These are phyloP conservation scores for Podaxis carcinomalis DNA, from an alignment of 768 basidiomycete species.

Conservation along the genomic window DNA sequence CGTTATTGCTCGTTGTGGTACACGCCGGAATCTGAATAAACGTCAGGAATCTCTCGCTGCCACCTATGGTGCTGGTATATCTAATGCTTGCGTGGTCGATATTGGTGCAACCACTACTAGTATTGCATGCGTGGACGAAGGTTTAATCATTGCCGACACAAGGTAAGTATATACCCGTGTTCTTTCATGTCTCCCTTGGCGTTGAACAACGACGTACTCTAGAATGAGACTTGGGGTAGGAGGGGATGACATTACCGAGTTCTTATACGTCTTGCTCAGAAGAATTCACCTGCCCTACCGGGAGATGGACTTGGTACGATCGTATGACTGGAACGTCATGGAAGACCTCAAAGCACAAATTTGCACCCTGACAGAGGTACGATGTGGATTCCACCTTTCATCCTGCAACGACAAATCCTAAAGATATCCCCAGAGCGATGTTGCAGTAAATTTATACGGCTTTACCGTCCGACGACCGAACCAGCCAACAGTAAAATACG, in stretches of 20 bases:
- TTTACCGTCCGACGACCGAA: constrained; percentile 80
- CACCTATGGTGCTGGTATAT: constrained; percentile 93
- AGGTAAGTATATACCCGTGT: constrained; percentile 53
- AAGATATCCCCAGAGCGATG: constrained; percentile 58
- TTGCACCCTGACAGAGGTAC: constrained; percentile 85
- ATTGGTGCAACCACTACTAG: constrained; percentile 83
- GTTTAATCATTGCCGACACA: constrained; percentile 81
- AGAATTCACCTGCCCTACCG: constrained; percentile 87
- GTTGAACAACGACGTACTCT: constrained; percentile 9
- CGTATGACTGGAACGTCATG: constrained; percentile 88
- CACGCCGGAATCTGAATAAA: not conserved
- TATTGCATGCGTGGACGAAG: constrained; percentile 94
- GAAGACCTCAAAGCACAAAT: constrained; percentile 85
- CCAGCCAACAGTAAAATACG: constrained; percentile 80
- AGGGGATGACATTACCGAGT: constrained; percentile 93
- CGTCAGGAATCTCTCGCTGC: constrained; percentile 85
- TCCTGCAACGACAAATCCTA: constrained; percentile 8
- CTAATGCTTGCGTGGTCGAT: constrained; percentile 93
- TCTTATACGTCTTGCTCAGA: constrained; percentile 73
- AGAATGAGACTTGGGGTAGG: constrained; percentile 85
- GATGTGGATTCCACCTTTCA: constrained; percentile 16
- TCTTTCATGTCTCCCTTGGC: not conserved
- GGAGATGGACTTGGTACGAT: constrained; percentile 69
- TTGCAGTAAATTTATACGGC: constrained; percentile 87
- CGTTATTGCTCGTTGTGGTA: not conserved